Base-by-base conservation (phyloP, 2,329 filamentous ascomycete genomes). In the Pseudogymnoascus sp. region DNA sequence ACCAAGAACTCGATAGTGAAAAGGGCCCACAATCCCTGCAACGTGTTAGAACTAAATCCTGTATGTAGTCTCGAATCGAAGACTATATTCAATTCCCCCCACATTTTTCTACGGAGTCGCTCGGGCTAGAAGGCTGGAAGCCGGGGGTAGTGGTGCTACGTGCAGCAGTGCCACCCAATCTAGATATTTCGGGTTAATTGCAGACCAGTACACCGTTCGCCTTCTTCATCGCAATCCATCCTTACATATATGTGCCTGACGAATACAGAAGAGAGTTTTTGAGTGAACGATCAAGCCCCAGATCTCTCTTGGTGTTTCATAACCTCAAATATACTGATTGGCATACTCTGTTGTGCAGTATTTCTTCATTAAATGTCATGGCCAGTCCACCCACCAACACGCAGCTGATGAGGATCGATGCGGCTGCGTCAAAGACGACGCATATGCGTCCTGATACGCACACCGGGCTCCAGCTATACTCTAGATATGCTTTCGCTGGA, bases 401-500 rank as follows among this genome's bases (percentile, higher is more conserved):
- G 43, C 23, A 14, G 21, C 4, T 12, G 43, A 49, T 28, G 21
- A 23, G 23, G 5, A 25, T 36, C n/a, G 53, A 14, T 23, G 53
- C 28, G 5, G 36, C 16, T 18, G 12, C 36, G 14, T 37, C 53
- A 5, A 38, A 59, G 5, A 38, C 3, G 2, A 59, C 11, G 60
- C 69, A 70, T 42, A 69, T 67, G 46, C 69, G 70, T 56, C 72
- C 72, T 60, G 69, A 73, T 68, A 81, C 85, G 77, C 81, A 86
- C 68, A 81, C 77, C 70, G 86, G 87, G 67, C 56, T 92, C 70
- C 81, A 77, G 65, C 90, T 99, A 72, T 97, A 97, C 88, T 91
- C 91, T 73, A 87, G 91, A 80, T 97, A 97, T 82, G 93, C 95
- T 80, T 90, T 99, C 74, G 93, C 95, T 74, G 95, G 95, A 81